Conservation (phyloP, 768 basidiomycete species). For the Chalciporus pseudorubinellus region DNA sequence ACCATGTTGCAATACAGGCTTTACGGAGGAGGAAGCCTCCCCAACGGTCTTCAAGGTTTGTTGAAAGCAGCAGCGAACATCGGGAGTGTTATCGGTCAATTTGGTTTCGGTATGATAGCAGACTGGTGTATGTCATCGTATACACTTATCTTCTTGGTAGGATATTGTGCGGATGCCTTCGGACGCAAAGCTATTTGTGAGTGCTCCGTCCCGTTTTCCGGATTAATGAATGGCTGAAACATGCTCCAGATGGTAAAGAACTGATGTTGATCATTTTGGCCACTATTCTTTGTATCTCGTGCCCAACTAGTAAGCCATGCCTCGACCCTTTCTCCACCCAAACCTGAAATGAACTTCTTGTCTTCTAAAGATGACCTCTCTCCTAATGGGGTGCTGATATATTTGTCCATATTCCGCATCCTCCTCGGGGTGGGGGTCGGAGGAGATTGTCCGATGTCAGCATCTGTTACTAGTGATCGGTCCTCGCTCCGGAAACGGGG, state of each 20-base stretch:
- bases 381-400: constrained; percentile 54
- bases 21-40: constrained; percentile 51
- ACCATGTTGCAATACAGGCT: constrained; percentile 68
- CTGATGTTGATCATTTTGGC: constrained; percentile 79
- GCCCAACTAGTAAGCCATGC: constrained; percentile 49
- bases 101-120: constrained; percentile 48
- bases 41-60: constrained; percentile 55
- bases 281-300: constrained; percentile 66
- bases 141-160: constrained; percentile 25
- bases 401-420: constrained; percentile 65
- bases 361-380: constrained; percentile 43
- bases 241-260: constrained; percentile 62
- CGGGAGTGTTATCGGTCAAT: constrained; percentile 69
- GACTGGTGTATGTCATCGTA: neutral
- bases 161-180: constrained; percentile 62
- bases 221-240: constrained; percentile 1
- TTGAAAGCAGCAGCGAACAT: constrained; percentile 71
- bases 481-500: constrained; percentile 65
- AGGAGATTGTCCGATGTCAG: constrained; percentile 79
- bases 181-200: constrained; percentile 69
- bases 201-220: constrained; percentile 5
- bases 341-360: neutral
- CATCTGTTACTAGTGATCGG: constrained; percentile 65
- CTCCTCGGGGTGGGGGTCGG: constrained; percentile 77
- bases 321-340: neutral